These are phyloP conservation scores for Penicillium ochrochloron DNA, from an alignment of 495 filamentous ascomycete species.

Conservation along the genomic window DNA sequence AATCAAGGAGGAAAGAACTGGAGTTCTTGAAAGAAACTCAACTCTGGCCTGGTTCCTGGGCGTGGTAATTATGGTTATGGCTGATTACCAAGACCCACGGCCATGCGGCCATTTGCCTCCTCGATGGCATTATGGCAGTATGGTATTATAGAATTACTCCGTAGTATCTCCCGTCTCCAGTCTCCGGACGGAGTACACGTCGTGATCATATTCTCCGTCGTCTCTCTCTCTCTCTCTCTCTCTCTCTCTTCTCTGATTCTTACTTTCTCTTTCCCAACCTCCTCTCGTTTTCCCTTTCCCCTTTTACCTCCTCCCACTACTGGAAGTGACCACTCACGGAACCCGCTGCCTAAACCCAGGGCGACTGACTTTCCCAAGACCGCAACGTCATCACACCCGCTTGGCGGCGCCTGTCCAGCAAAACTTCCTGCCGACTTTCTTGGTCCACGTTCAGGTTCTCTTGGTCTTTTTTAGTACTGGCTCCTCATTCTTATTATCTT, in stretches of 20 bases:
- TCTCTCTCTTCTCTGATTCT: not conserved
- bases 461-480: not conserved
- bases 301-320: not conserved
- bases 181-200: not conserved
- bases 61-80: not conserved
- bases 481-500: constrained; percentile 1
- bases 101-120: constrained; percentile 6
- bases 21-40: not conserved
- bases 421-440: constrained; percentile 2
- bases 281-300: constrained; percentile 3
- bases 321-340: not conserved
- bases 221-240: constrained; percentile 1
- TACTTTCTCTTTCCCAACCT: constrained; percentile 8
- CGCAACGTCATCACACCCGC: constrained; percentile 25
- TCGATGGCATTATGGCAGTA: constrained; percentile 1
- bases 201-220: not conserved
- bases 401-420: constrained; percentile 13
- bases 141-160: not conserved
- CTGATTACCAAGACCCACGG: constrained; percentile 17
- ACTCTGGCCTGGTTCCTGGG: not conserved
- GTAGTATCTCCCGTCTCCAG: not conserved
- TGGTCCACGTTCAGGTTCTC: not conserved
- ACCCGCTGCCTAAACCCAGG: constrained; percentile 5
- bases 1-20: not conserved
- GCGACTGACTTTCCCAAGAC: constrained; percentile 11